Evolutionary conservation across 805 yeast genomes (phyloP), one percentile per base, ranked within the genome.

Genomic region (Pichia exigua): DNA sequence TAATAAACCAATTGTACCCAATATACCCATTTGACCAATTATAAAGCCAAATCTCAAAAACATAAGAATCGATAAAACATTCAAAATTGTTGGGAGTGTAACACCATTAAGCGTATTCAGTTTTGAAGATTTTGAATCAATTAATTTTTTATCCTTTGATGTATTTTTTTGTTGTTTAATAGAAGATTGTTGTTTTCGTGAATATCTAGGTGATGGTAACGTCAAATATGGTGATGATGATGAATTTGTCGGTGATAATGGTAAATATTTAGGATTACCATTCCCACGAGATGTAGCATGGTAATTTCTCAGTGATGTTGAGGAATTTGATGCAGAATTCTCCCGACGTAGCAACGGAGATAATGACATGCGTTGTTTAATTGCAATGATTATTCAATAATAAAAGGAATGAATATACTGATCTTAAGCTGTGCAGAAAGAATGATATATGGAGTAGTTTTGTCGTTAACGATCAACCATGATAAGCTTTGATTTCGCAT

Each of bases 1-100:
- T 40, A 94, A 71, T 22, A 92, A 68, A 1, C 79, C 67, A 24
- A 90, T 59, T 3, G 95, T 75, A 5, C 97, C 97, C 18, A 85
- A 49, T 7, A 92, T 74, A 1, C 99, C 99, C 76, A 92, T 82
- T 64, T 94, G 97, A 11, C 99, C 99, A 35, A 94, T 75, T 38
- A 94, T 85, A 69, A 91, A 94, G 7, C 99, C 99, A 65, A 94
- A 94, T 57, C 99, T 79, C 58, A 94, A 73, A 65, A 92, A 94
- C 96, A 94, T 90, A 65, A 94, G 76, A 61, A 94, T 94, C 3
- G 97, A 90, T 30, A 94, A 73, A 44, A 94, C 97, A 67, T 94
- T 94, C 42, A 94, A 73, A 0, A 96, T 81, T 0, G 98, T 94
- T 12, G 99, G 99, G 17, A 94, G 76, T 62, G 95, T 91, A 2